A percentile compares a stretch with the other conserved stretches of the same genome.
Evolutionary conservation across 305 asterid species (phyloP).

Genomic region (Ilex paraguariensis): DNA sequence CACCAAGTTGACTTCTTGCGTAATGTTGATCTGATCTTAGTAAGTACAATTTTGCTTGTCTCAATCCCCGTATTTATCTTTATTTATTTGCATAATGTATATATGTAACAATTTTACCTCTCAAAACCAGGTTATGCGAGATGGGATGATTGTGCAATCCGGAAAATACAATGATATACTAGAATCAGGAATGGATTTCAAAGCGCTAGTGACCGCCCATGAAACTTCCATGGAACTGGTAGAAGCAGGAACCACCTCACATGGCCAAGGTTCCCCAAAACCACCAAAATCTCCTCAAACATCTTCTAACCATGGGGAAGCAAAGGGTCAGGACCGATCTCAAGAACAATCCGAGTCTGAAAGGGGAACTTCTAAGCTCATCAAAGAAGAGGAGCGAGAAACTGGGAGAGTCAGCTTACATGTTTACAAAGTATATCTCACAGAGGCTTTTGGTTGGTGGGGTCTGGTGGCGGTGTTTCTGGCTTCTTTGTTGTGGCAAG

Average conservation of each 20-base stretch:
- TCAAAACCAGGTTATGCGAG: slow-evolving; percentile 80
- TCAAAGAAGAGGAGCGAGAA: slow-evolving; percentile 88
- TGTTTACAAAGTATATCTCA: slow-evolving; percentile 73
- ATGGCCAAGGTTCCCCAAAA: slow-evolving; percentile 22
- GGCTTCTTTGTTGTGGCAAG: slow-evolving; percentile 68
- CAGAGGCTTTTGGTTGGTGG: slow-evolving; percentile 84
- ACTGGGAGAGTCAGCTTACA: slow-evolving; percentile 69
- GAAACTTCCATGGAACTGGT: slow-evolving; percentile 94
- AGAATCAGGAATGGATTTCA: slow-evolving; percentile 64
- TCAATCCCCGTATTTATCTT: not conserved
- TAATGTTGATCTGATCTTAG: slow-evolving; percentile 82
- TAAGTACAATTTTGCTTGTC: slow-evolving; percentile 23
- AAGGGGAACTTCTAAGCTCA: slow-evolving; percentile 63
- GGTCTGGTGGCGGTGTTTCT: slow-evolving; percentile 51
- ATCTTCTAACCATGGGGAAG: slow-evolving; percentile 46
- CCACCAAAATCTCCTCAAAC: slow-evolving; percentile 30
- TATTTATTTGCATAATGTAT: not conserved
- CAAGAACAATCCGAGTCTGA: slow-evolving; percentile 29
- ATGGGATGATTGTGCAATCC: slow-evolving; percentile 77
- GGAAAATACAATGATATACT: slow-evolving; percentile 67
- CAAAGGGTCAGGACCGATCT: slow-evolving; percentile 42
- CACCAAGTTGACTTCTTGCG: slow-evolving; percentile 99
- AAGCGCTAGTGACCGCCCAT: slow-evolving; percentile 77
- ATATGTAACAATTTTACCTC: not conserved
- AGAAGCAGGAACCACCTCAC: slow-evolving; percentile 52